Evolutionary conservation across 805 yeast species (phyloP), one percentile per base, ranked within the genome.

Genomic region (Monosporozyma solicola): DNA sequence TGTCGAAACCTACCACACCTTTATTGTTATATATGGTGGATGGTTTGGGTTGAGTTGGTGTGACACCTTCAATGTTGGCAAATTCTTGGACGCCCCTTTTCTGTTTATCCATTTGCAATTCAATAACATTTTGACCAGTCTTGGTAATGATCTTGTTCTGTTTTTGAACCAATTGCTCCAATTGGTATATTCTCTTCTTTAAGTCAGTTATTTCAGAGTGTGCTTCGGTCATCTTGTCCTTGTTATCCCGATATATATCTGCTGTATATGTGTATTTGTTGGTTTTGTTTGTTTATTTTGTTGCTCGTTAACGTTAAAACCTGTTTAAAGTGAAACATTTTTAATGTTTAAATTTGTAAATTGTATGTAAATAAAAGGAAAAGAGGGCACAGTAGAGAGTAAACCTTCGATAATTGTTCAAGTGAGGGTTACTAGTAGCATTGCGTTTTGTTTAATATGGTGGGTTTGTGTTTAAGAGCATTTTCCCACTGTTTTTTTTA

Each of bases 81-180:
- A 52, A 51, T 3, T 69, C 61, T 8, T 61, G 58, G 51, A 77
- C 67, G 43, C 72, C 71, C 53, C 69, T 55, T 54, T 69, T 80
- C 67, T 77, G 83, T 65, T 66, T 74, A 51, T 70, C 70, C 22
- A 89, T 76, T 66, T 88, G 95, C 51, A 87, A 59, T 55, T 80
- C 80, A 59, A 91, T 68, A 11, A 91, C 75, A 59, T 85, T 90
- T 60, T 86, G 80, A 1, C 97, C 97, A 0, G 97, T 87, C 57
- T 81, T 78, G 31, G 86, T 79, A 50, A 91, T 73, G 55, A 89
- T 62, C 46, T 75, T 71, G 53, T 82, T 74, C 66, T 90, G 95
- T 61, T 81, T 86, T 57, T 76, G 76, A 10, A 86, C 86, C 15
- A 78, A 58, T 5, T 73, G 71, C 20, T 78, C 72, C 37, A 87